A percentile compares a stretch with the other conserved stretches of the same genome.
These are phyloP conservation scores for Colletotrichum endophyticum DNA, from an alignment of 2,329 filamentous ascomycete species.

Conservation along the genomic window DNA sequence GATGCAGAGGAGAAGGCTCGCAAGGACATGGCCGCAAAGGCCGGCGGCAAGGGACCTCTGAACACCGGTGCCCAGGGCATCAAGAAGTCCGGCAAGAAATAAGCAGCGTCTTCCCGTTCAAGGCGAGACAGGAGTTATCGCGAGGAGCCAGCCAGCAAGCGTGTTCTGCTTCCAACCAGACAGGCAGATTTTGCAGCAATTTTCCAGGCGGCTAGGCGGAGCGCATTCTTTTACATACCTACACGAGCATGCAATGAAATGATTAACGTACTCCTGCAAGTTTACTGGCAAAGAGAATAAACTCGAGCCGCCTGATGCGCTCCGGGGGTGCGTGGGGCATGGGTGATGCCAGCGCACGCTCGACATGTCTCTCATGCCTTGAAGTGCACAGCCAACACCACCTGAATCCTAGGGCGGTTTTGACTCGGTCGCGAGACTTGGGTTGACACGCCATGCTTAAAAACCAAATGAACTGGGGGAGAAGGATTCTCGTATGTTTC, in stretches of 20 bases:
- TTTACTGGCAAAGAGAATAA: neutral
- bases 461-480: neutral
- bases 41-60: conserved; percentile 86
- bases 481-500: neutral
- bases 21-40: conserved; percentile 83
- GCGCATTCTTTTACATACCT: conserved; percentile 15
- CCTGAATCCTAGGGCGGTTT: neutral
- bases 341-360: conserved; percentile 4
- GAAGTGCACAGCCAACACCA: neutral
- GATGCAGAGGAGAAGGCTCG: conserved; percentile 77
- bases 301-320: neutral
- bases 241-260: conserved; percentile 20
- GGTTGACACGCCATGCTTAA: neutral
- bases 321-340: neutral
- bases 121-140: neutral
- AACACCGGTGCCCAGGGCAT: conserved; percentile 87
- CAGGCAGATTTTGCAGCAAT: neutral
- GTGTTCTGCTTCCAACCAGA: neutral
- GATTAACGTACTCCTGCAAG: neutral
- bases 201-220: neutral
- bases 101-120: conserved; percentile 29
- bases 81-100: conserved; percentile 99
- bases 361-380: neutral
- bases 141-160: neutral
- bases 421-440: neutral